Base-by-base conservation (phyloP, 2,329 filamentous ascomycete species). In the Alternaria consortialis region DNA sequence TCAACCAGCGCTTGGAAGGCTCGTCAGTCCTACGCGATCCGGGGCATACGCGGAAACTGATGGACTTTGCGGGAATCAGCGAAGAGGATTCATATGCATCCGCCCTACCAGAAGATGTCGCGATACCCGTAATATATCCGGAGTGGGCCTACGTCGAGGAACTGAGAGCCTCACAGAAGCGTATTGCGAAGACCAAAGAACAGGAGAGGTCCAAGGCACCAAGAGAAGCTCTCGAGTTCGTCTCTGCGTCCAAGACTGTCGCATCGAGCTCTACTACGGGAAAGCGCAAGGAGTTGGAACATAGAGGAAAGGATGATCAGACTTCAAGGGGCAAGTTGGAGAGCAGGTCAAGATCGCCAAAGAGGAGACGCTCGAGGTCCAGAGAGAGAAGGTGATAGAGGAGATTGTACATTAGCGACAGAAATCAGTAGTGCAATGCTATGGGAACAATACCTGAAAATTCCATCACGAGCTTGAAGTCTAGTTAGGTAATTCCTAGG, bases 21-120 rank as follows among this genome's bases (percentile, higher is more conserved):
- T 91, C 89, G 0, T 80, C 86, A 0, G 87, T 90, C 7, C 81
- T 94, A 60, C 86, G 87, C 53, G 94, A 94, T 73, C 92, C 92
- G 2, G 86, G 85, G 42, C 81, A 94, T 54, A 86, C 88, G 77
- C 87, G 90, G 64, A 93, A 91, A 79, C 82, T 94, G 56, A 84
- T 93, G 81, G 84, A 83, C 25, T 94, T 92, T 79, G 88, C 89
- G 13, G 85, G 84, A 4, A 82, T 88, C 23, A 80, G 79, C 36
- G 80, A 81, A 36, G 80, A 82, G 51, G 85, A 84, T 25, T 89
- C 91, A 78, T 93, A 94, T 76, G 83, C 82, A 32, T 91, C 88
- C 7, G 88, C 88, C 2, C 67, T 84, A 25, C 66, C 77, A 15
- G 66, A 74, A 8, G 74, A 75, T 9, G 56, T 82, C 7, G 80